phyloP scores from a whole-genome alignment of 2,329 filamentous ascomycete species.

The Akanthomyces uredinophilus region DNA sequence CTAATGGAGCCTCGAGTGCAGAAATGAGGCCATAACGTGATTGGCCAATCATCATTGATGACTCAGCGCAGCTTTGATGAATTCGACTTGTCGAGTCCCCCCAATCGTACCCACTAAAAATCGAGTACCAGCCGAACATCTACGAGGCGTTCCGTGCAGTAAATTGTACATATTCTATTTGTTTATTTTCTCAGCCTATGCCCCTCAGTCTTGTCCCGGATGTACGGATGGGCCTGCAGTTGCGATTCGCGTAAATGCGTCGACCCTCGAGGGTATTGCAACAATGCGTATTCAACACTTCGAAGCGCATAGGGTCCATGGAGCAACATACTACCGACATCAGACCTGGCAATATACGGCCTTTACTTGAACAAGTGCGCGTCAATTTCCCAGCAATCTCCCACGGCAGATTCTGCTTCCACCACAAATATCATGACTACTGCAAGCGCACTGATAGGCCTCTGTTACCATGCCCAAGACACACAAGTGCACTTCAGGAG shows the following conservation, averaged over 20 bases:
- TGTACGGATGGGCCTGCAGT: neutral
- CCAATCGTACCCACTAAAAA: neutral
- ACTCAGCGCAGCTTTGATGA: constrained; percentile 33
- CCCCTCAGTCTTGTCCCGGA: neutral
- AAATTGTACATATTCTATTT: neutral
- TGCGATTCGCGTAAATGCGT: constrained; percentile 10
- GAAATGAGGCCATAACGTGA: constrained; percentile 37
- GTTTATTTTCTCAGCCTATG: neutral
- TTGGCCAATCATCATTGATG: constrained; percentile 26
- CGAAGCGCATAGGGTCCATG: neutral
- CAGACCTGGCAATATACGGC: neutral
- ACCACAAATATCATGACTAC: neutral
- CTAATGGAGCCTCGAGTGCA: constrained; percentile 21
- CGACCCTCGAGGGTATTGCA: constrained; percentile 4
- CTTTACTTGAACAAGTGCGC: neutral
- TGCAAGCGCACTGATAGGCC: neutral
- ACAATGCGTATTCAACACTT: constrained; percentile 1
- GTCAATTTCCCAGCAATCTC: too few relatives aligned
- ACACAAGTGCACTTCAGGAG: too few relatives aligned
- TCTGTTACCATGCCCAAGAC: neutral
- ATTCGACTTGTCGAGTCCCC: neutral
- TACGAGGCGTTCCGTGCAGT: neutral
- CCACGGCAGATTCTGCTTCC: too few relatives aligned
- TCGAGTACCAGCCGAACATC: neutral
- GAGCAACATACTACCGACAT: neutral